Evolutionary conservation across 2,329 filamentous ascomycete species (phyloP).

Genomic region (Aspergillus jensenii): DNA sequence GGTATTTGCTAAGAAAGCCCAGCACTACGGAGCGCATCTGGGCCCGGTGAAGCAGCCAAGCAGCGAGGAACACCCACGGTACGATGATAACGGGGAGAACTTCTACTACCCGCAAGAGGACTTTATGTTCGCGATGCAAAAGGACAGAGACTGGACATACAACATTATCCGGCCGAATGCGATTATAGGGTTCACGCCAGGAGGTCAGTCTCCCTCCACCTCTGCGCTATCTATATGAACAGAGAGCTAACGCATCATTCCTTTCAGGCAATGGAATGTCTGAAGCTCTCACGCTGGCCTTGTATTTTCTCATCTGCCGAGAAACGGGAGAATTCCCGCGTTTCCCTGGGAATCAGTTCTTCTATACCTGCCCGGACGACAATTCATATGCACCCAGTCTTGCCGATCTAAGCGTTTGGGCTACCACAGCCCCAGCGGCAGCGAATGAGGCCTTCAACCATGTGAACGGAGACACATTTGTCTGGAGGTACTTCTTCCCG

Average conservation of each 20-base stretch:
- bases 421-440: constrained; percentile 19
- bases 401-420: constrained; percentile 28
- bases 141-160: constrained; percentile 23
- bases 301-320: constrained; percentile 29
- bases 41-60: constrained; percentile 24
- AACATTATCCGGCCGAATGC: constrained; percentile 31
- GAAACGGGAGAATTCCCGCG: constrained; percentile 19
- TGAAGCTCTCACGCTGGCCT: constrained; percentile 25
- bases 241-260: too few relatives aligned
- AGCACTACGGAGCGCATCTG: constrained; percentile 31
- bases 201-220: too few relatives aligned
- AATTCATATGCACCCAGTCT: constrained; percentile 28
- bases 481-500: constrained; percentile 27
- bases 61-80: constrained; percentile 21
- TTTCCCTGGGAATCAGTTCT: constrained; percentile 30
- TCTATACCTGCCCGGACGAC: constrained; percentile 29
- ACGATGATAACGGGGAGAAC: constrained; percentile 20
- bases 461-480: constrained; percentile 28
- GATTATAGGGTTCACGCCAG: constrained; percentile 25
- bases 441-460: constrained; percentile 30
- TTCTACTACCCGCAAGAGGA: constrained; percentile 28
- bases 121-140: constrained; percentile 17
- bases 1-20: too few relatives aligned
- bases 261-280: constrained; percentile 30
- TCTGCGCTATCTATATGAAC: too few relatives aligned